Evolutionary conservation across 495 filamentous ascomycete species (phyloP), one percentile per base, ranked within the genome.

Genomic region (Aspergillus carlsbadensis): DNA sequence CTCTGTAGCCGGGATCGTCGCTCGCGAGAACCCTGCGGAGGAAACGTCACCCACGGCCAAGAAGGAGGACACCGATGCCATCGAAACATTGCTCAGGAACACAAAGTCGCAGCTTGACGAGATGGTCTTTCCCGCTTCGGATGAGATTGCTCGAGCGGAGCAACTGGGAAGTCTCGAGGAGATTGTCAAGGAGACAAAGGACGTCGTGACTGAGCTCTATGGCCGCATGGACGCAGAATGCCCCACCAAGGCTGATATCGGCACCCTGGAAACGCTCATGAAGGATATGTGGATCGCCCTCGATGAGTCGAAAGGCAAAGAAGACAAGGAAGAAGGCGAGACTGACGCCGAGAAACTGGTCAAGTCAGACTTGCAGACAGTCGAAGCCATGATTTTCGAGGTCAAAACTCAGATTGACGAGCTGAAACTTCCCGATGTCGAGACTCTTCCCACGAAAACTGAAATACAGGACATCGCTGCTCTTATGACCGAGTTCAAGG

Each of bases 31-130:
- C 39, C 69, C 47, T 7, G 62, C 68, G 13, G 65, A 76, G 34
- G 66, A 64, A 56, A 72, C 52, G 63, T 29, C 26, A 8, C 26
- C 26, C 4, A 77, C 49, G 35, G 84, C 84, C 20, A 80, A 78
- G 21, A 85, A 82, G 65, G 88, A 93, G 55, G 91, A 96, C 60
- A 88, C 88, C 2, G 84, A 91, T 55, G 89, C 87, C n/a, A 91
- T 97, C 52, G 91, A 96, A 67, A 91, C 86, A 0, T 80, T 97
- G 42, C 81, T 97, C 20, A 82, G 86, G 44, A 92, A 91, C 65
- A 90, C 89, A 17, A 96, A 95, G 61, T 81, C 86, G 10, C 85
- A 87, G 45, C 76, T 96, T 37, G 92, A 96, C 33, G 90, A 91
- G 31, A 72, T 94, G 40, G 76, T 78, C 15, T 82, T 92, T 40